Conservation (phyloP, 192 early-diverging fungal species). For the Bifiguratus adelaidae region DNA sequence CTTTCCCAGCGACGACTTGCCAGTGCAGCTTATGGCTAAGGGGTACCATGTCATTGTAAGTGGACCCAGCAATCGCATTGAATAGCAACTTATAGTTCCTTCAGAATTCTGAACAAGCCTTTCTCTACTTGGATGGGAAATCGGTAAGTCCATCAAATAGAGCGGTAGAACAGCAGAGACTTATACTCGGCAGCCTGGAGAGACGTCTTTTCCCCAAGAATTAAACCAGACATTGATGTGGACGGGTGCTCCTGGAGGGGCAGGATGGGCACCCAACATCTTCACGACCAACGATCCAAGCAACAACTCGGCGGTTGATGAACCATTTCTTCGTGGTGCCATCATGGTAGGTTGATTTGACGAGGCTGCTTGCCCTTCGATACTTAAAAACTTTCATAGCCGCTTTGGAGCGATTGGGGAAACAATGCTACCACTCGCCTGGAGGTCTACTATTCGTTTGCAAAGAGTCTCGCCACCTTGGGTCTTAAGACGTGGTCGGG, state of each 20-base stretch:
- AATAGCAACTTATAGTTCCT: neutral
- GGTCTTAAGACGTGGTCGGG: conserved; percentile 4
- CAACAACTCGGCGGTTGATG: conserved; percentile 1
- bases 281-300: neutral
- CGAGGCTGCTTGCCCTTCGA: too few relatives aligned
- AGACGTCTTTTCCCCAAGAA: conserved; percentile 1
- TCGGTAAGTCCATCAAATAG: neutral
- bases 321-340: neutral
- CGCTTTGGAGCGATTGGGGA: conserved; percentile 3
- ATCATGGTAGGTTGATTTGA: neutral
- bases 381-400: neutral
- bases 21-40: neutral
- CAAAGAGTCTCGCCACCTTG: conserved; percentile 1
- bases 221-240: conserved; percentile 3
- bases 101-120: conserved; percentile 3
- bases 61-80: too few relatives aligned
- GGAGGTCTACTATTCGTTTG: conserved; percentile 3
- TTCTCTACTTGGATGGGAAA: conserved; percentile 3
- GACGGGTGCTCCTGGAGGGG: conserved; percentile 2
- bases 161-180: neutral
- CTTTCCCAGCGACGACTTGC: conserved; percentile 1
- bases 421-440: conserved; percentile 5
- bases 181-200: neutral
- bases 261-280: conserved; percentile 2
- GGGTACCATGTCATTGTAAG: conserved; percentile 4